Evolutionary conservation across 192 early-diverging fungal genomes (phyloP), one percentile per base, ranked within the genome.

Genomic region (Podila verticillata): DNA sequence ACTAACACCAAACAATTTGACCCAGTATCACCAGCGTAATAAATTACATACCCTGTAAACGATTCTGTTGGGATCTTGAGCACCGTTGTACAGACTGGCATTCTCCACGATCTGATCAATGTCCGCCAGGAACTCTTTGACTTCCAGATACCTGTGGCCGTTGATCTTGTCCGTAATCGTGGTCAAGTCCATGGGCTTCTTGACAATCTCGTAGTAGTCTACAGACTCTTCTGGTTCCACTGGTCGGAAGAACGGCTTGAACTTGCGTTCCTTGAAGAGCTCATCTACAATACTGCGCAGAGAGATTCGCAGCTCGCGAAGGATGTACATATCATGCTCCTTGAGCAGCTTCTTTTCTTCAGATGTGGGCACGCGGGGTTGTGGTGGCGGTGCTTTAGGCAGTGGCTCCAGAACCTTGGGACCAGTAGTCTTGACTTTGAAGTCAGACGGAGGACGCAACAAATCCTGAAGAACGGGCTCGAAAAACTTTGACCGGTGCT

Each of bases 281-380:
- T 87, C 89, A n/a, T 86, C 84, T 30, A 86, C 73, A 31, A 92
- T 88, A 13, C 67, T 71, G 0, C 91, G 84, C 20, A 92, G 80
- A 39, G 83, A 83, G 34, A 84, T 82, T n/a, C 88, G 82, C 17
- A 92, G 72, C 63, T 91, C 87, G 1, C 84, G 81, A 5, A 86
- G 75, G 5, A 91, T 71, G 32, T 81, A 72, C 24, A 81, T 79
- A 62, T 90, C 89, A 61, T 87, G 87, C 22, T 86, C 86, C 30
- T 81, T 67, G 4, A 92, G 54, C 4, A 83, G 68, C 17, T 83
- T 67, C 13, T 82, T 81, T 66, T 92, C 86, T 26, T 75, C 78
- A 1, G 73, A 57, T 17, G 85, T 90, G 3, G 87, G 85, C 34
- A 86, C 82, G 12, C 84, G 85, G 7, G 88, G 82, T 15, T 85